phyloP scores from a whole-genome alignment of 257 asterid genomes.

The Cynanchum wilfordii region DNA sequence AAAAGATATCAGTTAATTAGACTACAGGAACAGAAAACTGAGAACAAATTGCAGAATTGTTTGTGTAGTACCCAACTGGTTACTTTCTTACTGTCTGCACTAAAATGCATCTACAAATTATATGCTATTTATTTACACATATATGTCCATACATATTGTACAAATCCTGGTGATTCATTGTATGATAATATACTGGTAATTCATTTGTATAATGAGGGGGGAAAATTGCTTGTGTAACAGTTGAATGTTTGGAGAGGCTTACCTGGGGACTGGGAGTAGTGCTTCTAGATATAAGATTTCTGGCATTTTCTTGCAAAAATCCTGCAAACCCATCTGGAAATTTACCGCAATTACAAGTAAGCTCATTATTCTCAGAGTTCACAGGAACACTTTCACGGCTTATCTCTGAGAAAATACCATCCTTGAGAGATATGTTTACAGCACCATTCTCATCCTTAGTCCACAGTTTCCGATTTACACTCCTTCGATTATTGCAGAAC shows the following conservation, averaged over 20 bases:
- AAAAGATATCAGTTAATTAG: neutral
- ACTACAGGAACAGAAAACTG: neutral
- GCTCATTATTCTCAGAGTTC: slow-evolving; percentile 40
- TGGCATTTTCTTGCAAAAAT: slow-evolving; percentile 43
- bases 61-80: neutral
- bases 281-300: slow-evolving; percentile 38
- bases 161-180: neutral
- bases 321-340: slow-evolving; percentile 50
- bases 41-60: neutral
- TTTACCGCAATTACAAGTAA: slow-evolving; percentile 34
- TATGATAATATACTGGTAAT: neutral
- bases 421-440: slow-evolving; percentile 74
- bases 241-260: slow-evolving; percentile 2
- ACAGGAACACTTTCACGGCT: slow-evolving; percentile 28
- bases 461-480: slow-evolving; percentile 81
- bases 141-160: neutral
- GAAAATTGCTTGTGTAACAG: neutral
- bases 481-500: slow-evolving; percentile 33
- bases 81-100: neutral
- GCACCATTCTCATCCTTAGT: slow-evolving; percentile 45
- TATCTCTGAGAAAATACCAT: slow-evolving; percentile 65
- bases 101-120: neutral
- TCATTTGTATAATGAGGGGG: neutral
- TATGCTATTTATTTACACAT: neutral
- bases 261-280: slow-evolving; percentile 84